Evolutionary conservation across 139 green algal genomes (phyloP).

Genomic region (Chlorella sp.): DNA sequence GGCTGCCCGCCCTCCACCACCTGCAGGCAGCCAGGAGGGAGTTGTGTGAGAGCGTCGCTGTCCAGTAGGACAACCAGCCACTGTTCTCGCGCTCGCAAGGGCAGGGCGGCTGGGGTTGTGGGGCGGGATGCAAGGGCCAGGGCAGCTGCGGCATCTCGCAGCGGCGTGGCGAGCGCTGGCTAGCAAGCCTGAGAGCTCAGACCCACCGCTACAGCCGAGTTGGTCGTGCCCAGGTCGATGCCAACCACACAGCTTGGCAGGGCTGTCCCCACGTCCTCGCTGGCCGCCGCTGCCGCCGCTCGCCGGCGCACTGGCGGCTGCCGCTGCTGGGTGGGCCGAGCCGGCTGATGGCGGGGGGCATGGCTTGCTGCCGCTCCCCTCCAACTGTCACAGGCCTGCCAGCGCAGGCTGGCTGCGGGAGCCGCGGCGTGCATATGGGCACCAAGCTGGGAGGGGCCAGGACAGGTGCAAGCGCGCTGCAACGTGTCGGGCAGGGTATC

Average conservation of each 20-base stretch:
- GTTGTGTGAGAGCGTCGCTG: not conserved
- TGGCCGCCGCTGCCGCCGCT: not conserved
- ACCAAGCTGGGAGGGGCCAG: too few species aligned
- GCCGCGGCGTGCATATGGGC: too few species aligned
- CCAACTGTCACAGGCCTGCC: too few species aligned
- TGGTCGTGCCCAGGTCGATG: conserved; percentile 99
- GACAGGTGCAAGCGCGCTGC: too few species aligned
- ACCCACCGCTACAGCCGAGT: conserved; percentile 87
- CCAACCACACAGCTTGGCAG: conserved; percentile 65
- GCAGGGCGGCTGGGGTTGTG: too few species aligned
- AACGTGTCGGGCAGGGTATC: too few species aligned
- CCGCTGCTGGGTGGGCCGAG: not conserved
- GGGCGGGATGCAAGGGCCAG: not conserved
- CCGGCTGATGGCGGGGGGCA: not conserved
- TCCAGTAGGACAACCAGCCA: too few species aligned
- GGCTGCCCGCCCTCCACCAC: conserved; percentile 61
- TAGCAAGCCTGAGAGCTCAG: not conserved
- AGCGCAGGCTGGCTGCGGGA: too few species aligned
- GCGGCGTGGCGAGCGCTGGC: not conserved
- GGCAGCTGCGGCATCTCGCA: not conserved
- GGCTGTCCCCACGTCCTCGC: not conserved
- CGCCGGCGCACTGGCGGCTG: not conserved
- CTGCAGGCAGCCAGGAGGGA: conserved; percentile 4
- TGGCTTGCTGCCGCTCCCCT: not conserved
- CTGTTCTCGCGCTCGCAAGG: too few species aligned